Evolutionary conservation across 2,329 filamentous ascomycete species (phyloP).

Genomic region (Botrytis elliptica): DNA sequence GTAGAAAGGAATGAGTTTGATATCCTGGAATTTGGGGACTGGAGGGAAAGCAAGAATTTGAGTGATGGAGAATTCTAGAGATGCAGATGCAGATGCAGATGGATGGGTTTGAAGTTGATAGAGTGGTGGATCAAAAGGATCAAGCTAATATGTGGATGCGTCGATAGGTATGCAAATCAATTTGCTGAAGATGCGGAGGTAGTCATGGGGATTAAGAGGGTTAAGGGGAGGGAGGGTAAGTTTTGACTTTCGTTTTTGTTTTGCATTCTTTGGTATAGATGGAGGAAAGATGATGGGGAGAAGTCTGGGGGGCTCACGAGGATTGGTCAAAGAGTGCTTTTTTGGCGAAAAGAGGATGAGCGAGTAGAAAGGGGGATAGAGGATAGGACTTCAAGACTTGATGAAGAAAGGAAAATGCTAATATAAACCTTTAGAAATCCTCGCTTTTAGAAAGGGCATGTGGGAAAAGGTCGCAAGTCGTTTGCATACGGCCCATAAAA

Average conservation of each 20-base stretch:
- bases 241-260: not conserved
- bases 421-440: conserved; percentile 44
- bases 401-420: not conserved
- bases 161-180: conserved; percentile 1
- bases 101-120: not conserved
- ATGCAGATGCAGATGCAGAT: not conserved
- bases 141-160: not conserved
- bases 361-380: not conserved
- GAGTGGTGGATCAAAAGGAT: not conserved
- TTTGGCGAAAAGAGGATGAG: not conserved
- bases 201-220: conserved; percentile 52
- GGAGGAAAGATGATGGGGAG: not conserved
- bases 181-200: conserved; percentile 47
- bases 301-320: not conserved
- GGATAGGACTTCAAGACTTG: too few relatives aligned
- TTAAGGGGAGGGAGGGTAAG: conserved; percentile 46
- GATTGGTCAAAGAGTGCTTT: not conserved
- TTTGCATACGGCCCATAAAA: conserved; percentile 46
- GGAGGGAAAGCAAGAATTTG: not conserved
- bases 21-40: not conserved
- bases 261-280: not conserved
- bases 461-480: conserved; percentile 52
- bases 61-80: not conserved
- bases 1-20: not conserved
- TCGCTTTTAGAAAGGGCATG: conserved; percentile 50